Base-by-base conservation (phyloP, 2,329 filamentous ascomycete genomes). In the Calonectria fujianensis region DNA sequence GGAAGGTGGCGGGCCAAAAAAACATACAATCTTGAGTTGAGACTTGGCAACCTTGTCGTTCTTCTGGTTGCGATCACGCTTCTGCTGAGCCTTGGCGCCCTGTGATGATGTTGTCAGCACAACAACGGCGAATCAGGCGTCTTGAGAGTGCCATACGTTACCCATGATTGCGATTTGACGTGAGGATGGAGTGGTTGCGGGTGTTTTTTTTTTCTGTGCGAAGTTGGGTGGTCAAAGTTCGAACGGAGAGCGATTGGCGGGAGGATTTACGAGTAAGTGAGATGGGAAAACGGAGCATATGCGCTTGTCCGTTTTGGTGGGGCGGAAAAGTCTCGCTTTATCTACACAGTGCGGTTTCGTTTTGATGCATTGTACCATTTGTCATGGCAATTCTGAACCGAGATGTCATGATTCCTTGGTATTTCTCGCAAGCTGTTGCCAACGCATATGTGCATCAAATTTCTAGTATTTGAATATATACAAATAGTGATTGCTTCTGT, bases 61-160 rank as follows among this genome's bases (percentile, higher is more conserved):
- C 86, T 94, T 93, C 77, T 88, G 87, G 84, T 92, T 92, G 86
- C 93, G 93, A 85, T 94, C 93, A 78, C 93, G 93, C 91, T 94
- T 94, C 86, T 93, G 91, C 84, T 90, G 88, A 84, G 92, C 91
- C 85, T 92, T 93, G 85, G 90, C 91, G 87, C 92, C 92, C 90
- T 92, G 70, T 9, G 75, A 45, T 14, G 8, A 52, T 24, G 52
- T 51, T 37, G 79, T 83, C 69, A 84, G 80, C 69, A 74, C 67
- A 69, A 73, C 65, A 67, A 61, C 39, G n/a, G 16, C 24, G 14
- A 10, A 20, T 52, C n/a, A 54, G 32, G 64, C 52, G 61, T n/a
- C 10, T 18, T 16, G 20, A 27, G 48, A 61, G n/a, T 35, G 27
- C 24, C 82, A 71, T 82, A 85, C 84, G 83, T 85, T 85, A 77